Conservation (phyloP, 148 eudicot species). For the Tetragonia tetragonoides region DNA sequence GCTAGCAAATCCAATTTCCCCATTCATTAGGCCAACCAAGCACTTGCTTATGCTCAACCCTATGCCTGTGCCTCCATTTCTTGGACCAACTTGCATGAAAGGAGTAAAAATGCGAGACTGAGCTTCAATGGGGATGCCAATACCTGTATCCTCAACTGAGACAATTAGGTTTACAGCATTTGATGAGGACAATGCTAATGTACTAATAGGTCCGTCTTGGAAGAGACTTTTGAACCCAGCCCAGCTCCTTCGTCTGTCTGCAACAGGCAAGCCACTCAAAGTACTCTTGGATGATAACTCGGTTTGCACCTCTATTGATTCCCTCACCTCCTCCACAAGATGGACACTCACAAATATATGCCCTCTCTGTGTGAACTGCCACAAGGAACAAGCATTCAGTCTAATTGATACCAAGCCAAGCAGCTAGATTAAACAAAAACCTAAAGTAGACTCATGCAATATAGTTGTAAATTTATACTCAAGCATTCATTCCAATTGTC, state of each 20-base stretch:
- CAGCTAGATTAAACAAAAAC: not conserved
- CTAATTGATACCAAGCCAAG: not conserved
- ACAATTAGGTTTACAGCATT: conserved; percentile 59
- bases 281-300: conserved; percentile 50
- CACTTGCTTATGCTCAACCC: conserved; percentile 98
- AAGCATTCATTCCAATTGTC: too few species aligned
- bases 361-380: conserved; percentile 90
- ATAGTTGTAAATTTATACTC: too few species aligned
- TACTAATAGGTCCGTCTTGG: conserved; percentile 38
- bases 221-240: conserved; percentile 51
- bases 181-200: conserved; percentile 29
- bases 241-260: conserved; percentile 72
- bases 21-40: conserved; percentile 83
- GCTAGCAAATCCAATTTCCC: conserved; percentile 83
- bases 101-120: conserved; percentile 88
- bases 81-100: conserved; percentile 93
- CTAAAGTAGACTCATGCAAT: not conserved
- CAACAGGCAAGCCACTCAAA: conserved; percentile 82
- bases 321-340: conserved; percentile 78
- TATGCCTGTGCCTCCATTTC: conserved; percentile 91
- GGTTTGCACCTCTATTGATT: conserved; percentile 46
- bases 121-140: conserved; percentile 86
- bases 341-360: conserved; percentile 87
- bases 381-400: conserved; percentile 25
- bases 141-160: conserved; percentile 95